Percentiles rank a stretch among this genome's conserved stretches.
These are phyloP conservation scores for Wallemia mellicola DNA, from an alignment of 1,284 basidiomycete genomes.

Conservation along the genomic window DNA sequence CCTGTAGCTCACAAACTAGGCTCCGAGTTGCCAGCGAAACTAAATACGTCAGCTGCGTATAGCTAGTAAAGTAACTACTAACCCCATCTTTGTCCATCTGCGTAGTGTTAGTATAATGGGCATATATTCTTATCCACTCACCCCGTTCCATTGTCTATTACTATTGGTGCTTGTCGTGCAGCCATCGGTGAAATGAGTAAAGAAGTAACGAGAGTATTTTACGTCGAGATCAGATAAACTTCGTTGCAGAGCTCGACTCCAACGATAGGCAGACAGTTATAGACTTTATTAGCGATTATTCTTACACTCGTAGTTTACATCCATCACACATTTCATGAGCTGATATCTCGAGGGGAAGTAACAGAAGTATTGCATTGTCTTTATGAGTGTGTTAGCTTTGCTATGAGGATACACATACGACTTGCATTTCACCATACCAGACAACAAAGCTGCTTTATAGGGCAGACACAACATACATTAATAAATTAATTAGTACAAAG, in stretches of 20 bases:
- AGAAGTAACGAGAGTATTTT: neutral
- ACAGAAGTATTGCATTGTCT: too few species aligned
- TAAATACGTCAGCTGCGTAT: slow-evolving; percentile 14
- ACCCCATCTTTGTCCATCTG: slow-evolving; percentile 64
- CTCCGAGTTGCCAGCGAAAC: slow-evolving; percentile 95
- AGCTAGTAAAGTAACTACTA: slow-evolving; percentile 11
- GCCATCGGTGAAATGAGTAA: slow-evolving; percentile 17
- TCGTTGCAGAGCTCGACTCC: too few species aligned
- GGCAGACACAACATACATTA: neutral
- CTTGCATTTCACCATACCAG: too few species aligned
- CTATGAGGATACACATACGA: too few species aligned
- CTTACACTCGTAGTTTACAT: too few species aligned
- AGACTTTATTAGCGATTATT: too few species aligned
- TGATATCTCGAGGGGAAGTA: too few species aligned
- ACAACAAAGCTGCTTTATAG: neutral
- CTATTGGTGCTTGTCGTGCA: slow-evolving; percentile 59
- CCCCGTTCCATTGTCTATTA: slow-evolving; percentile 93
- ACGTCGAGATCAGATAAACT: too few species aligned
- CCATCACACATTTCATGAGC: too few species aligned
- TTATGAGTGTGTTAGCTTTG: too few species aligned
- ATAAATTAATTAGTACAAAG: neutral
- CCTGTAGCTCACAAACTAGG: slow-evolving; percentile 51
- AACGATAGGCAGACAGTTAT: too few species aligned
- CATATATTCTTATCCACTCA: slow-evolving; percentile 16
- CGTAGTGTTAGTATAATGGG: neutral